These are phyloP conservation scores for Irpex lacteus DNA, from an alignment of 1,284 basidiomycete species.

Conservation along the genomic window DNA sequence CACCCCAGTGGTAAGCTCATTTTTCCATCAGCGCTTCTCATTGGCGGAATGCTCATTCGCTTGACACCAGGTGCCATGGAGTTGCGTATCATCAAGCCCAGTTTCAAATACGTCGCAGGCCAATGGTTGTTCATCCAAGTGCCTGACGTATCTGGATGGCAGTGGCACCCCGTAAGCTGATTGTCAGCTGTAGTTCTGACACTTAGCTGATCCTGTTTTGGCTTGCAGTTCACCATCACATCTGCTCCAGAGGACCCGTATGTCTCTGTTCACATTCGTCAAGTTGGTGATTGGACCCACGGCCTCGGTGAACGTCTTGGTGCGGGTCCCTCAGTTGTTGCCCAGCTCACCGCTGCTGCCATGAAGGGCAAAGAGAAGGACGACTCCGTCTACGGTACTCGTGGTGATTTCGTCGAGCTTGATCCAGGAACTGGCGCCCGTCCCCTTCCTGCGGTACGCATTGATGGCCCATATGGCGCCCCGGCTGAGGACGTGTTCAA, in stretches of 20 bases:
- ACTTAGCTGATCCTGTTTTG: constrained; percentile 2
- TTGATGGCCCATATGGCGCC: constrained; percentile 87
- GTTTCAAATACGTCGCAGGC: constrained; percentile 85
- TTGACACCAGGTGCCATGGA: constrained; percentile 73
- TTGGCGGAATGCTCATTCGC: constrained; percentile 9
- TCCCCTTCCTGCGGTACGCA: constrained; percentile 68
- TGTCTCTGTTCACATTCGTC: constrained; percentile 85
- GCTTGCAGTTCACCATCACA: constrained; percentile 81
- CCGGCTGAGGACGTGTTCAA: constrained; percentile 89
- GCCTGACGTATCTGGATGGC: constrained; percentile 76
- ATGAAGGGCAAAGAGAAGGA: constrained; percentile 73
- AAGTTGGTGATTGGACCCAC: constrained; percentile 86
- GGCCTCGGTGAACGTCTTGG: constrained; percentile 81
- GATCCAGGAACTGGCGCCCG: constrained; percentile 45
- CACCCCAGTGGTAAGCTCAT: constrained; percentile 70
- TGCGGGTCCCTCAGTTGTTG: constrained; percentile 72
- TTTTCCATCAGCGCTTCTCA: constrained; percentile 6
- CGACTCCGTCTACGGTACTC: constrained; percentile 38
- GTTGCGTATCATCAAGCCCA: constrained; percentile 83
- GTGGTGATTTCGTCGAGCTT: constrained; percentile 80
- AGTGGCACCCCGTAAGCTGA: constrained; percentile 83
- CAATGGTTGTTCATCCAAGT: constrained; percentile 91
- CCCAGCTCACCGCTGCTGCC: constrained; percentile 69
- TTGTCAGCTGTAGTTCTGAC: constrained; percentile 5
- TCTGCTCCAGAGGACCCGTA: constrained; percentile 90